These are phyloP conservation scores for Populus euphratica DNA, from an alignment of 345 rosid genomes.

Conservation along the genomic window DNA sequence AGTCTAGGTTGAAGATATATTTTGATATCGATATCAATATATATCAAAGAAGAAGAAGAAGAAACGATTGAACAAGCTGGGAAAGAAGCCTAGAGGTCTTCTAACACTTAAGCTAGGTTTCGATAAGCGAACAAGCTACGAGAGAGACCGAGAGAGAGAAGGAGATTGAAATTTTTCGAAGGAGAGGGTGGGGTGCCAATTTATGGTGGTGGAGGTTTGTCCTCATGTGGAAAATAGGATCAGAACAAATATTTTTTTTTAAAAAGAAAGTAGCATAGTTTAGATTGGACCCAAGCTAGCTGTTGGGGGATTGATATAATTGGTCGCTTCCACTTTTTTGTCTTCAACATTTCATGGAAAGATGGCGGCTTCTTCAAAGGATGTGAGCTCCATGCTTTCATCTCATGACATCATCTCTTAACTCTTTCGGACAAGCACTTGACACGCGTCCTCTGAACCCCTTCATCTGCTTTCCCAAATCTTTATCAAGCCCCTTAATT, in stretches of 20 bases:
- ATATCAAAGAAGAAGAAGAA: not conserved
- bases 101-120: not conserved
- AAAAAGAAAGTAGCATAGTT: slow-evolving; percentile 12
- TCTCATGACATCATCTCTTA: slow-evolving; percentile 22
- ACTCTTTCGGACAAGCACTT: not conserved
- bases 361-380: slow-evolving; percentile 45
- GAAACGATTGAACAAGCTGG: not conserved
- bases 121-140: not conserved
- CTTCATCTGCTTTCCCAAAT: not conserved
- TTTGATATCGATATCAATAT: not conserved
- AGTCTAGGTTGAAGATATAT: not conserved
- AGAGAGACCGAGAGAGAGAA: not conserved
- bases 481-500: not conserved
- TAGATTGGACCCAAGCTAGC: slow-evolving; percentile 35
- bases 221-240: slow-evolving; percentile 36
- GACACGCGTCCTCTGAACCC: slow-evolving; percentile 37
- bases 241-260: slow-evolving; percentile 17
- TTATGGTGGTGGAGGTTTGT: slow-evolving; percentile 69
- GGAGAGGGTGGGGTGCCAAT: slow-evolving; percentile 41
- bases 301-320: slow-evolving; percentile 1
- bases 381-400: slow-evolving; percentile 15
- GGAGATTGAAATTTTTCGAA: slow-evolving; percentile 67
- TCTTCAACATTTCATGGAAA: slow-evolving; percentile 13
- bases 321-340: slow-evolving; percentile 6
- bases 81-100: not conserved